A percentile compares a stretch with the other conserved stretches of the same genome.
Evolutionary conservation across 176 grass and related monocot genomes (phyloP).

Genomic region (Ensete glaucum): DNA sequence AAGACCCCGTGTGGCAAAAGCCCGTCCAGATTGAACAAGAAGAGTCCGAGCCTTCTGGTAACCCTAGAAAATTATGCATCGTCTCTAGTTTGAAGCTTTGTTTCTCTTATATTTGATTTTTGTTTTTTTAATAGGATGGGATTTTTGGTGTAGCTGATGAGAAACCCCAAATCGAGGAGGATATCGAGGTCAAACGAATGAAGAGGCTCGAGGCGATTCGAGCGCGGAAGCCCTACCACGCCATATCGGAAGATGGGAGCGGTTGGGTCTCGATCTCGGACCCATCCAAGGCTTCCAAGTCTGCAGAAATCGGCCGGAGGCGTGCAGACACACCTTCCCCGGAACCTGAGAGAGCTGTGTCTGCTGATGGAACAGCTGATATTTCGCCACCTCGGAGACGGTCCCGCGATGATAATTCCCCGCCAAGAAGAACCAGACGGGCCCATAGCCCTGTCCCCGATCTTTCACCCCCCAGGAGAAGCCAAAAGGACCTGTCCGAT

Average conservation of each 20-base stretch:
- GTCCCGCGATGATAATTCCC: not conserved
- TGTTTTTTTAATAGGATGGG: not conserved
- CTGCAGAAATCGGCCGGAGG: conserved; percentile 2
- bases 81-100: not conserved
- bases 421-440: not conserved
- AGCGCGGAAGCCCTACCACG: conserved; percentile 51
- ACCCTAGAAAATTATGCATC: not conserved
- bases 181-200: conserved; percentile 94
- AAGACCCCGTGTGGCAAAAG: conserved; percentile 96
- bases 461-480: conserved; percentile 24
- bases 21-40: conserved; percentile 71
- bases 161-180: conserved; percentile 64
- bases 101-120: not conserved
- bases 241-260: conserved; percentile 74
- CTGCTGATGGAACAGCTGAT: conserved; percentile 3
- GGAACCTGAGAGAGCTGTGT: not conserved
- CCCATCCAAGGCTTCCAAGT: not conserved
- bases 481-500: conserved; percentile 7
- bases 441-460: conserved; percentile 6
- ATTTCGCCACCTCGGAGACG: conserved; percentile 33
- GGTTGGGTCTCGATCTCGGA: conserved; percentile 53
- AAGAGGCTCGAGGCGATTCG: conserved; percentile 65
- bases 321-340: conserved; percentile 29
- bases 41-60: conserved; percentile 43
- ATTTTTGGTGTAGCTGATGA: conserved; percentile 48